Evolutionary conservation across 1,139 yeast genomes (phyloP).

Genomic region (Suhomyces bokatorum): DNA sequence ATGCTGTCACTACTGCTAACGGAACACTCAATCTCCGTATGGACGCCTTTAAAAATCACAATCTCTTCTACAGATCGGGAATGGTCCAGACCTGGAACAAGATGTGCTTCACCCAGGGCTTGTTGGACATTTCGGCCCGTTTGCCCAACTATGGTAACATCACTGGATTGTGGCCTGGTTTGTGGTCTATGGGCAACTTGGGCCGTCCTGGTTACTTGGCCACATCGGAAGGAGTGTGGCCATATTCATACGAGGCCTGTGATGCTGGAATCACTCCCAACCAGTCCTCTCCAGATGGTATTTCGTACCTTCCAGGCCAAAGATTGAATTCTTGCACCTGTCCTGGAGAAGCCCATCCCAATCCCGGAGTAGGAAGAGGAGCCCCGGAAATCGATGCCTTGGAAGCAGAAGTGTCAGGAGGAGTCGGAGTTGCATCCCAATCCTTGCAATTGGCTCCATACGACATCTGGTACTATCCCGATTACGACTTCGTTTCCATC

Average conservation of each 20-base stretch:
- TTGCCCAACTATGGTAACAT: slow-evolving; percentile 70
- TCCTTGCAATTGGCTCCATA: slow-evolving; percentile 31
- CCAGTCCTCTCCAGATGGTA: slow-evolving; percentile 80
- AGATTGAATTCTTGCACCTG: slow-evolving; percentile 48
- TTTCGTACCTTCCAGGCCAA: slow-evolving; percentile 79
- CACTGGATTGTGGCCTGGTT: slow-evolving; percentile 86
- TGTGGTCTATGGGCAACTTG: slow-evolving; percentile 85
- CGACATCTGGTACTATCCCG: slow-evolving; percentile 34
- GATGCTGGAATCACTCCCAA: slow-evolving; percentile 91
- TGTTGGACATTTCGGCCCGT: slow-evolving; percentile 65
- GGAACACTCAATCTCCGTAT: slow-evolving; percentile 66
- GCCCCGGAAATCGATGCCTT: slow-evolving; percentile 35
- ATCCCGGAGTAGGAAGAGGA: slow-evolving; percentile 30
- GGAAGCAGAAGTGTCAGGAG: slow-evolving; percentile 24
- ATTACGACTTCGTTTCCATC: slow-evolving; percentile 26
- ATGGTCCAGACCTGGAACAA: slow-evolving; percentile 88
- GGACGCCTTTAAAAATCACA: slow-evolving; percentile 74
- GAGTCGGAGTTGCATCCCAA: slow-evolving; percentile 28
- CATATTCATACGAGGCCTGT: slow-evolving; percentile 77
- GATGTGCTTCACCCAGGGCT: slow-evolving; percentile 77
- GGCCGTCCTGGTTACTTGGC: slow-evolving; percentile 84
- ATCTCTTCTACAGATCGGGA: slow-evolving; percentile 74
- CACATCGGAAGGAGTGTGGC: slow-evolving; percentile 86
- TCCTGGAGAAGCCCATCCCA: slow-evolving; percentile 29
- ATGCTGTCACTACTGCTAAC: slow-evolving; percentile 66